A percentile compares a stretch with the other conserved stretches of the same genome.
These are phyloP conservation scores for Cladophialophora bantiana DNA, from an alignment of 2,329 filamentous ascomycete species.

Conservation along the genomic window DNA sequence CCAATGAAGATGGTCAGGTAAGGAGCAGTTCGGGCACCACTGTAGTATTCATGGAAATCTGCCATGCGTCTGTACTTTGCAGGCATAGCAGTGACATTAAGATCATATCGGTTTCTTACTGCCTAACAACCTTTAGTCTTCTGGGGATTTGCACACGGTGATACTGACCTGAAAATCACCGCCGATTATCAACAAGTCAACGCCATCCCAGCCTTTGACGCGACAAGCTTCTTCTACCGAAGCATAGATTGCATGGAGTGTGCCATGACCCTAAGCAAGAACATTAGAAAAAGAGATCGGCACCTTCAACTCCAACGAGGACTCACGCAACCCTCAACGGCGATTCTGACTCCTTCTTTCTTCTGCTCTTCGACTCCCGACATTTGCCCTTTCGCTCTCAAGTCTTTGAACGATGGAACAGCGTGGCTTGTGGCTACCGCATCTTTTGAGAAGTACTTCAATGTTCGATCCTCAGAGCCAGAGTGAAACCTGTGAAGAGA, in stretches of 20 bases:
- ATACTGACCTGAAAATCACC: constrained; percentile 84
- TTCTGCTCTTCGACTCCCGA: constrained; percentile 8
- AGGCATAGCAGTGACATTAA: constrained; percentile 88
- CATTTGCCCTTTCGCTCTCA: neutral
- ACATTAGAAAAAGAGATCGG: constrained; percentile 16
- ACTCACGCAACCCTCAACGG: constrained; percentile 85
- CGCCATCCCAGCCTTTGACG: constrained; percentile 75
- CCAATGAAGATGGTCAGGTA: constrained; percentile 92
- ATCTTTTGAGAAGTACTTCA: neutral
- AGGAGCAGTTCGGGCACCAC: constrained; percentile 75
- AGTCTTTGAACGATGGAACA: neutral
- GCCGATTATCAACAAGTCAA: constrained; percentile 92
- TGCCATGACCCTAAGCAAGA: constrained; percentile 77
- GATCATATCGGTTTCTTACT: constrained; percentile 84
- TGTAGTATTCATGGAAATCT: constrained; percentile 95
- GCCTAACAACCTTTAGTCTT: constrained; percentile 61
- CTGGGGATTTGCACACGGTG: constrained; percentile 15
- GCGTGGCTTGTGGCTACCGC: neutral
- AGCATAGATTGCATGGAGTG: constrained; percentile 87
- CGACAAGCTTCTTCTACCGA: constrained; percentile 73
- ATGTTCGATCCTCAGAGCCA: neutral
- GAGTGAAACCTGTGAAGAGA: neutral
- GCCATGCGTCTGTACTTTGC: constrained; percentile 85
- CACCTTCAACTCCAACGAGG: constrained; percentile 13
- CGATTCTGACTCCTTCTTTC: constrained; percentile 67